A percentile compares a stretch with the other conserved stretches of the same genome.
Evolutionary conservation across 176 grass and related monocot species (phyloP).

Genomic region (Zea mays): Zm-B73-REFERENCE-NAM-5.0 NC_050102.1:8230001-8230500

Average conservation of each 20-base stretch:
- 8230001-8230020: too few relatives aligned
- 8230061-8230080: too few relatives aligned
- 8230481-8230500: constrained; percentile 52
- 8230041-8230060: too few relatives aligned
- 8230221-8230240: constrained; percentile 99
- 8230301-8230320: constrained; percentile 14
- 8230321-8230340: background rate
- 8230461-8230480: constrained; percentile 93
- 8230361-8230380: background rate
- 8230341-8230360: background rate
- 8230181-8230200: constrained; percentile 99
- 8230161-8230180: constrained; percentile 26
- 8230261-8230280: constrained; percentile 86
- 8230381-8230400: constrained; percentile 77
- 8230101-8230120: too few relatives aligned
- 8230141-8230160: background rate
- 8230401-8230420: constrained; percentile 98
- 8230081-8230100: too few relatives aligned
- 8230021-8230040: too few relatives aligned
- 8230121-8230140: background rate
- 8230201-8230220: constrained; percentile 99
- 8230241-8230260: constrained; percentile 99
- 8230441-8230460: constrained; percentile 98
- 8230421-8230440: constrained; percentile 92
- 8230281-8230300: constrained; percentile 33